These are phyloP conservation scores for Anthostomella pinea DNA, from an alignment of 2,329 filamentous ascomycete genomes.

Conservation along the genomic window DNA sequence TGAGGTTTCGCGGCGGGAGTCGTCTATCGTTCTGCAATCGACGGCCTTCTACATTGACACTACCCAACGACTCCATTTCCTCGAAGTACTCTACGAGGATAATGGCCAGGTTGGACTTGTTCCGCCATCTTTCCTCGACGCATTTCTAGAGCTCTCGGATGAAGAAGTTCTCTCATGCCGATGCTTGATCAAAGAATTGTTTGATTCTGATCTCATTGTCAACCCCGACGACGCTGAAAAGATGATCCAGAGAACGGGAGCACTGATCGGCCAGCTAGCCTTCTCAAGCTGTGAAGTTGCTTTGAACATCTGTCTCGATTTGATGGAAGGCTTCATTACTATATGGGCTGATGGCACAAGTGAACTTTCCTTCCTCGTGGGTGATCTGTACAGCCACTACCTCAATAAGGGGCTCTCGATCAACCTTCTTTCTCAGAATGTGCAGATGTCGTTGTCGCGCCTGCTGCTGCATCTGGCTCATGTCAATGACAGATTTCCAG, in stretches of 20 bases:
- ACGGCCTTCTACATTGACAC: slow-evolving; percentile 49
- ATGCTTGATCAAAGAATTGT: slow-evolving; percentile 48
- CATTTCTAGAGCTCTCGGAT: slow-evolving; percentile 46
- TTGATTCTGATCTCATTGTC: slow-evolving; percentile 52
- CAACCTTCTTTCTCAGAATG: slow-evolving; percentile 65
- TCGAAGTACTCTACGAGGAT: slow-evolving; percentile 43
- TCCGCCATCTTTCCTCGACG: slow-evolving; percentile 48
- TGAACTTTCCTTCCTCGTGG: slow-evolving; percentile 62
- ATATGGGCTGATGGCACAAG: slow-evolving; percentile 61
- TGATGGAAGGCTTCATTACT: slow-evolving; percentile 61
- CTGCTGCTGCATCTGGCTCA: slow-evolving; percentile 71
- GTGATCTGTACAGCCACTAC: slow-evolving; percentile 78
- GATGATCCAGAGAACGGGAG: slow-evolving; percentile 50
- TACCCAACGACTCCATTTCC: slow-evolving; percentile 42
- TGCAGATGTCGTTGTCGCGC: slow-evolving; percentile 63
- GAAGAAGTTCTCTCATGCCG: slow-evolving; percentile 54
- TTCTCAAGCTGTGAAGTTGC: slow-evolving; percentile 74
- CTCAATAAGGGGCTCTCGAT: slow-evolving; percentile 64
- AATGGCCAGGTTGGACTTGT: slow-evolving; percentile 46
- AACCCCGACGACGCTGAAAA: slow-evolving; percentile 43
- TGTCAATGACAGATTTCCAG: slow-evolving; percentile 64
- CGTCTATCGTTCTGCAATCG: slow-evolving; percentile 39
- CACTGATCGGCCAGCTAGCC: slow-evolving; percentile 52
- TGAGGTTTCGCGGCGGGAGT: slow-evolving; percentile 46
- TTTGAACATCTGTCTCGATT: slow-evolving; percentile 62